Evolutionary conservation across 2,329 filamentous ascomycete genomes (phyloP).

Genomic region (Coleophoma cylindrospora): DNA sequence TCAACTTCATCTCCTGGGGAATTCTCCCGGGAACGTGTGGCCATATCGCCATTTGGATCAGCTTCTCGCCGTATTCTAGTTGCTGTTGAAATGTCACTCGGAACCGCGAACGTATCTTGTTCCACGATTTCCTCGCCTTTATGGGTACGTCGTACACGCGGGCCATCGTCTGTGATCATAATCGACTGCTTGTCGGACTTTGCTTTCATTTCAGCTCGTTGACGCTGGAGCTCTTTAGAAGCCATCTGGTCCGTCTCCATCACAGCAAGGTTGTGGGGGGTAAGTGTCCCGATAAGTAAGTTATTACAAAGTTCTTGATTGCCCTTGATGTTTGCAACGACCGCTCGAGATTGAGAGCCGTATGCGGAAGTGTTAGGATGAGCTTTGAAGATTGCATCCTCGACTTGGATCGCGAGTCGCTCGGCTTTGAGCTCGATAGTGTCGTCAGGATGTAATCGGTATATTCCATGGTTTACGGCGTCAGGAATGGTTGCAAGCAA

Average conservation of each 20-base stretch:
- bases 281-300: constrained; percentile 67
- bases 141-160: constrained; percentile 82
- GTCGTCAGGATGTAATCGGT: constrained; percentile 57
- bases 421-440: constrained; percentile 62
- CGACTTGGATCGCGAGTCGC: constrained; percentile 71
- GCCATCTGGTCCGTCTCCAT: constrained; percentile 92
- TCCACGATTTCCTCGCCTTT: constrained; percentile 92
- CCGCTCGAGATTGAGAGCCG: constrained; percentile 62
- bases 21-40: constrained; percentile 25
- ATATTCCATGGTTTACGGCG: constrained; percentile 61
- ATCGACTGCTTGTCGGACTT: constrained; percentile 80
- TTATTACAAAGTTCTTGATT: constrained; percentile 75
- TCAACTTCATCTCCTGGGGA: constrained; percentile 28
- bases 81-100: constrained; percentile 22
- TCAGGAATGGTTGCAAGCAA: constrained; percentile 61
- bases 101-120: constrained; percentile 51
- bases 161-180: constrained; percentile 67
- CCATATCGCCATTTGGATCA: constrained; percentile 29
- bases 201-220: constrained; percentile 73
- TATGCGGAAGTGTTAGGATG: constrained; percentile 50
- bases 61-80: constrained; percentile 32
- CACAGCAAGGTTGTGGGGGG: constrained; percentile 70
- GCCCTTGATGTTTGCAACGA: constrained; percentile 83
- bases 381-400: constrained; percentile 60
- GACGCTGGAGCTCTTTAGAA: constrained; percentile 78